phyloP scores from a whole-genome alignment of 1,284 basidiomycete species.

The Termitomyces sp. region DNA sequence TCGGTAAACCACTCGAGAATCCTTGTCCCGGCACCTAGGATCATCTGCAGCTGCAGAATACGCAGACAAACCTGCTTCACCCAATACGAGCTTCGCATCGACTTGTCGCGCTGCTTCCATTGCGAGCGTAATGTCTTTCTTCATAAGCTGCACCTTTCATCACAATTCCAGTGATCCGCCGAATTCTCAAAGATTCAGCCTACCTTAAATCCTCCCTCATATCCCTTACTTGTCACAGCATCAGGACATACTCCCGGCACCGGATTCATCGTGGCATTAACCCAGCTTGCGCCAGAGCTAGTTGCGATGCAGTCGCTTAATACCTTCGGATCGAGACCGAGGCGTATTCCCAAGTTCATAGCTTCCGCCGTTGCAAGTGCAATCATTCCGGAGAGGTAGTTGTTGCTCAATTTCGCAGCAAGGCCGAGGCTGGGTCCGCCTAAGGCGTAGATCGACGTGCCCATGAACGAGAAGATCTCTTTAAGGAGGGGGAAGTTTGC shows the following conservation, averaged over 20 bases:
- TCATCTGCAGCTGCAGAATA: slow-evolving; percentile 36
- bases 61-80: slow-evolving; percentile 30
- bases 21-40: slow-evolving; percentile 30
- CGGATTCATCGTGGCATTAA: slow-evolving; percentile 36
- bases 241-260: slow-evolving; percentile 38
- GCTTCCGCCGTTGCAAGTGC: slow-evolving; percentile 37
- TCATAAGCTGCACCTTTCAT: slow-evolving; percentile 37
- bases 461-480: slow-evolving; percentile 30
- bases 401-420: slow-evolving; percentile 38
- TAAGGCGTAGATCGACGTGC: slow-evolving; percentile 29
- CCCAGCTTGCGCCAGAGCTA: slow-evolving; percentile 36
- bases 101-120: slow-evolving; percentile 31
- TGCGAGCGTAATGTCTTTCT: slow-evolving; percentile 37
- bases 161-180: not conserved
- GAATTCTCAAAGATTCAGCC: not conserved
- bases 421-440: slow-evolving; percentile 35
- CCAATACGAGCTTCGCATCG: slow-evolving; percentile 33
- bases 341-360: slow-evolving; percentile 39
- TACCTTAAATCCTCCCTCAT: slow-evolving; percentile 39
- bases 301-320: slow-evolving; percentile 32
- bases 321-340: slow-evolving; percentile 34
- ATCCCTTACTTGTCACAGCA: slow-evolving; percentile 36
- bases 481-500: slow-evolving; percentile 27
- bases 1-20: slow-evolving; percentile 34
- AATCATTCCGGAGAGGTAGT: slow-evolving; percentile 36